Evolutionary conservation across 192 early-diverging fungal species (phyloP).

Genomic region (Podila epicladia): DNA sequence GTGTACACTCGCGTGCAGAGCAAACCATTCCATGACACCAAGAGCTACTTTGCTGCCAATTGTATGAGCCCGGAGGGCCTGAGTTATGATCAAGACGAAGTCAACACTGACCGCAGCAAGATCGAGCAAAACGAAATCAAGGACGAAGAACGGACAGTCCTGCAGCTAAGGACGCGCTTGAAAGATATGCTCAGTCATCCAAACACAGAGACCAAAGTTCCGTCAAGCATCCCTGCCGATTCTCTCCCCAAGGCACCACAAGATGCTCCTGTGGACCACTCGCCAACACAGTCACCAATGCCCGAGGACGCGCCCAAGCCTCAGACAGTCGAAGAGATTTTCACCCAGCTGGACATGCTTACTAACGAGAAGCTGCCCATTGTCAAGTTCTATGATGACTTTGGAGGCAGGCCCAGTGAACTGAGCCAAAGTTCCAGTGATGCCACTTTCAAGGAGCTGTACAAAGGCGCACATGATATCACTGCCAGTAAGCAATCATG

Average conservation of each 20-base stretch:
- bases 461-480: conserved; percentile 26
- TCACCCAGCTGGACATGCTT: conserved; percentile 15
- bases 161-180: background rate
- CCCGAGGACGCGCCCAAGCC: background rate
- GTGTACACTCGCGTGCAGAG: conserved; percentile 10
- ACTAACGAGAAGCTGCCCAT: conserved; percentile 17
- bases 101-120: background rate
- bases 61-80: conserved; percentile 15
- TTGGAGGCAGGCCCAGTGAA: conserved; percentile 17
- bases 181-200: background rate
- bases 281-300: background rate
- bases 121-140: background rate
- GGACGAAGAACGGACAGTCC: background rate
- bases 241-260: background rate
- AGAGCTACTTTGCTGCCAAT: conserved; percentile 20
- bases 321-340: conserved; percentile 18
- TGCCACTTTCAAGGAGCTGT: conserved; percentile 7
- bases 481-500: conserved; percentile 16
- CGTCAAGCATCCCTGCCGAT: background rate
- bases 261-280: background rate
- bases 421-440: conserved; percentile 1
- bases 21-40: conserved; percentile 3
- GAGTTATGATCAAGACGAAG: background rate
- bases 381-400: conserved; percentile 36
- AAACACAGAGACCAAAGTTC: background rate